A percentile compares a stretch with the other conserved stretches of the same genome.
Conservation (phyloP, 1,284 basidiomycete species). For the Polyporus tsugae region DNA sequence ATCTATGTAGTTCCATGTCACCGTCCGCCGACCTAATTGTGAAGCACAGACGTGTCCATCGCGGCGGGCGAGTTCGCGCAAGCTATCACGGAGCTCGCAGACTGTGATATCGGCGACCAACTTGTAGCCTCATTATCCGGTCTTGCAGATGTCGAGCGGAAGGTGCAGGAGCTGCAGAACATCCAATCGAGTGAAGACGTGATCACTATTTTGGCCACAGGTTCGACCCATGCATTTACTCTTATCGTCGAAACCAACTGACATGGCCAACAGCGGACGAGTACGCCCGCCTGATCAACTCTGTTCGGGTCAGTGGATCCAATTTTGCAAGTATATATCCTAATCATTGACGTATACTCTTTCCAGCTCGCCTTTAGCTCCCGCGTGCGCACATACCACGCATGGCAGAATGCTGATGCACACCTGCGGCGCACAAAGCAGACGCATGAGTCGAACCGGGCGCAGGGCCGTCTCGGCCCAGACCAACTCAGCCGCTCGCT, state of each 20-base stretch:
- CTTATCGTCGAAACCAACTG: not conserved
- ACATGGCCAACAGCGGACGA: conserved; percentile 72
- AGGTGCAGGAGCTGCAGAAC: conserved; percentile 74
- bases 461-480: conserved; percentile 71
- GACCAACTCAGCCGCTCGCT: conserved; percentile 76
- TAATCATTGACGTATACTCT: not conserved
- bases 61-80: conserved; percentile 79
- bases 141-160: conserved; percentile 77
- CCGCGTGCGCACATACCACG: conserved; percentile 83
- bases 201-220: conserved; percentile 78
- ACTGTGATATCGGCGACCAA: conserved; percentile 79
- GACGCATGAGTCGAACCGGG: conserved; percentile 83
- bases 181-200: conserved; percentile 83
- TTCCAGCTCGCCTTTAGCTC: conserved; percentile 84
- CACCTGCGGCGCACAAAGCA: conserved; percentile 79
- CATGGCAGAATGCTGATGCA: conserved; percentile 83
- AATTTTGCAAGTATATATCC: not conserved
- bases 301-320: conserved; percentile 75
- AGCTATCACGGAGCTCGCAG: conserved; percentile 69
- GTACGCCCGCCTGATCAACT: conserved; percentile 91
- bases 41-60: conserved; percentile 66
- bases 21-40: conserved; percentile 2
- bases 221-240: conserved; percentile 44
- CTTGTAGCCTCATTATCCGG: conserved; percentile 73
- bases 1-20: conserved; percentile 13